phyloP scores from a whole-genome alignment of 352 stramenopile species.

The Phytophthora podocarpi region DNA sequence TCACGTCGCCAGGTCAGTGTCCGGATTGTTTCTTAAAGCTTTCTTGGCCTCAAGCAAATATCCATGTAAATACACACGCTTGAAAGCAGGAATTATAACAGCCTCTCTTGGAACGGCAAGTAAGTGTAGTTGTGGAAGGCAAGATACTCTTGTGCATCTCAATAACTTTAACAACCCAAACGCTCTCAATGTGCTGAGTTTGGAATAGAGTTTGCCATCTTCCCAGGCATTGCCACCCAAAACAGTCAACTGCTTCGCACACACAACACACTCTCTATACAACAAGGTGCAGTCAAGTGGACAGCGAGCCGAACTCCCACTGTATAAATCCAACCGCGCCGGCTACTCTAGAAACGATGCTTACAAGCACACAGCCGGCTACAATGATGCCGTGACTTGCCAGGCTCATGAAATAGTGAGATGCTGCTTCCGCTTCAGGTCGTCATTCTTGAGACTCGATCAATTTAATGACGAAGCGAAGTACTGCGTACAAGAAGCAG shows the following conservation, averaged over 20 bases:
- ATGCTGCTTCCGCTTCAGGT: neutral
- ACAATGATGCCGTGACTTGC: conserved; percentile 23
- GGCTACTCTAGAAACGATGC: neutral
- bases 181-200: conserved; percentile 2
- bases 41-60: no score
- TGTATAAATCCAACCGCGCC: conserved; percentile 1
- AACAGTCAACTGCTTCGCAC: conserved; percentile 1
- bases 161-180: neutral
- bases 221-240: conserved; percentile 5
- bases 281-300: neutral
- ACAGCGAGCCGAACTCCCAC: conserved; percentile 1
- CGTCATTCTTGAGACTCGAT: conserved; percentile 2
- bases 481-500: conserved; percentile 2
- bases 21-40: no score
- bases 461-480: conserved; percentile 22
- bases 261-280: neutral
- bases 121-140: conserved; percentile 18
- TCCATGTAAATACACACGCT: no score
- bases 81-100: no score
- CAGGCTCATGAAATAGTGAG: conserved; percentile 25
- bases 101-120: neutral
- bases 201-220: neutral
- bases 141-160: conserved; percentile 15
- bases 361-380: neutral
- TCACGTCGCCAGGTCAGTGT: no score